phyloP scores from a whole-genome alignment of 352 stramenopile species.

The Globisporangium paddicum region DNA sequence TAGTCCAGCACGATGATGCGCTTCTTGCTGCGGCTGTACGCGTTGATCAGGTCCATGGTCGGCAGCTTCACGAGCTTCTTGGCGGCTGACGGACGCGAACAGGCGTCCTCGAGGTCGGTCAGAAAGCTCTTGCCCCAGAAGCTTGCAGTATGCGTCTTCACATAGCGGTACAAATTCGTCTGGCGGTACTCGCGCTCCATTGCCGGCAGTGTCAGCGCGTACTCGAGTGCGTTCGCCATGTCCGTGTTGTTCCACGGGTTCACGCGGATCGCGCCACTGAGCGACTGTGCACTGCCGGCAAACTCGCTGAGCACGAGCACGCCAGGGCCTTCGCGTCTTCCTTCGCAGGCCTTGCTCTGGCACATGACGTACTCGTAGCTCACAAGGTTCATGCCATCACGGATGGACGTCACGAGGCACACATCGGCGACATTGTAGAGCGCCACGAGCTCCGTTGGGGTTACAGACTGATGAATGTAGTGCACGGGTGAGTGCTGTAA shows the following conservation, averaged over 20 bases:
- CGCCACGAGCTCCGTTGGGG: slow-evolving; percentile 79
- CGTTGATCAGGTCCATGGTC: slow-evolving; percentile 46
- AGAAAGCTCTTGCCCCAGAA: slow-evolving; percentile 83
- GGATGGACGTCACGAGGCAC: slow-evolving; percentile 83
- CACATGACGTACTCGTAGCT: slow-evolving; percentile 88
- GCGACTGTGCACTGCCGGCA: slow-evolving; percentile 80
- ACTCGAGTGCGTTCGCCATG: slow-evolving; percentile 69
- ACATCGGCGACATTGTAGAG: slow-evolving; percentile 88
- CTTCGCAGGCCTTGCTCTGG: slow-evolving; percentile 47
- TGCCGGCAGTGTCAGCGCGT: slow-evolving; percentile 77
- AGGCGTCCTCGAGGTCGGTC: slow-evolving; percentile 46
- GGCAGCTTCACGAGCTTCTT: slow-evolving; percentile 45
- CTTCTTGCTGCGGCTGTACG: slow-evolving; percentile 67
- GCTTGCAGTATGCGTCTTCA: slow-evolving; percentile 78
- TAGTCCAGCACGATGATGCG: slow-evolving; percentile 88
- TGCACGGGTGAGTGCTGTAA: slow-evolving; percentile 87
- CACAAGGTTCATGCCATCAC: slow-evolving; percentile 90
- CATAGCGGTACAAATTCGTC: slow-evolving; percentile 87
- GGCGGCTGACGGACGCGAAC: slow-evolving; percentile 37
- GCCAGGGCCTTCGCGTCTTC: slow-evolving; percentile 46
- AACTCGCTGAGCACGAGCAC: slow-evolving; percentile 89
- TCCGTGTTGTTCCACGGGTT: slow-evolving; percentile 89
- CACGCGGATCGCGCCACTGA: slow-evolving; percentile 84
- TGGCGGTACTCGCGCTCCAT: slow-evolving; percentile 83
- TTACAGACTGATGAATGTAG: slow-evolving; percentile 84